Percentiles rank a stretch among this genome's conserved stretches.
Conservation (phyloP, 495 filamentous ascomycete genomes). For the Aspergillus wentii region DNA sequence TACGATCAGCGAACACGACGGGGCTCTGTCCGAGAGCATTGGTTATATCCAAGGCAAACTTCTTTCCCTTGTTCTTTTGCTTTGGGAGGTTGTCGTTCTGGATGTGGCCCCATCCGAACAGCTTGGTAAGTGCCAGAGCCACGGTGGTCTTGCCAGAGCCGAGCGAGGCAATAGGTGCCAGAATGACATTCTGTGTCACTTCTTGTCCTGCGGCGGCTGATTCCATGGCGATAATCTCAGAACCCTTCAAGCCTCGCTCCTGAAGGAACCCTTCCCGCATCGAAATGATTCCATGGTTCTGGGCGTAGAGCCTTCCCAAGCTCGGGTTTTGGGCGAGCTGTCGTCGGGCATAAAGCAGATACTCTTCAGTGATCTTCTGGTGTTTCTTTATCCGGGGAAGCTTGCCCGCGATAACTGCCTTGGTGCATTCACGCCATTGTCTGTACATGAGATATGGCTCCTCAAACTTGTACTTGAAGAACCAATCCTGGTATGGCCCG, state of each 20-base stretch:
- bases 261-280: constrained; percentile 82
- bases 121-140: constrained; percentile 70
- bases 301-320: constrained; percentile 61
- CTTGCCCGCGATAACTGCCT: constrained; percentile 74
- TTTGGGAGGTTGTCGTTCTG: constrained; percentile 96
- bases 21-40: constrained; percentile 52
- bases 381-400: constrained; percentile 80
- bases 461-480: constrained; percentile 99
- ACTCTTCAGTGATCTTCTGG: constrained; percentile 83
- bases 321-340: constrained; percentile 61
- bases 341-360: constrained; percentile 72
- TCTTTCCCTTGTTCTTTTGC: constrained; percentile 60
- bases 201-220: constrained; percentile 34
- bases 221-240: constrained; percentile 73
- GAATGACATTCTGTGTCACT: constrained; percentile 60
- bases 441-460: constrained; percentile 98
- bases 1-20: constrained; percentile 87
- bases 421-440: constrained; percentile 97
- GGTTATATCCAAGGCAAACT: constrained; percentile 64
- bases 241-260: constrained; percentile 74
- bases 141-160: constrained; percentile 97
- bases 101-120: constrained; percentile 91
- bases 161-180: constrained; percentile 85
- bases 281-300: constrained; percentile 94
- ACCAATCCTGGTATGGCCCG: constrained; percentile 73